phyloP scores from a whole-genome alignment of 2,329 filamentous ascomycete genomes.

The Shiraia bambusicola region DNA sequence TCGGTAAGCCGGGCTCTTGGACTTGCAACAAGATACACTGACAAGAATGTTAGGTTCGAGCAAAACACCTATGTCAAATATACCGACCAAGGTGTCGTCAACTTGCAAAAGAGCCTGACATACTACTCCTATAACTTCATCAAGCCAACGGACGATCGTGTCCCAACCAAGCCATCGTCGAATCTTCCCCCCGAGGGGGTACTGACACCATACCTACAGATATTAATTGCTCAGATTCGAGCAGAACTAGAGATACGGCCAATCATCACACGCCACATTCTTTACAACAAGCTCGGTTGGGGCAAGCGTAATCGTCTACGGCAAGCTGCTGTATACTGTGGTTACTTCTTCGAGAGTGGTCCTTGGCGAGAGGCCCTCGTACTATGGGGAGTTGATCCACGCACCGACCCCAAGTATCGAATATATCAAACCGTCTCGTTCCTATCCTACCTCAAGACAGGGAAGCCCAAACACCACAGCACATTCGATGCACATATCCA shows the following conservation, averaged over 20 bases:
- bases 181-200: constrained; percentile 54
- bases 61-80: constrained; percentile 79
- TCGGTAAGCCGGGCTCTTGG: constrained; percentile 37
- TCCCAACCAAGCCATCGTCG: constrained; percentile 62
- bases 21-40: neutral
- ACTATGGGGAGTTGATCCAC: constrained; percentile 82
- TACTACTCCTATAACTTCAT: constrained; percentile 51
- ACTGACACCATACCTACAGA: constrained; percentile 60
- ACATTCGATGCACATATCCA: constrained; percentile 30
- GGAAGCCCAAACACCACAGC: constrained; percentile 26
- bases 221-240: constrained; percentile 65
- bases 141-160: constrained; percentile 61
- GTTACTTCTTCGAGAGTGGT: constrained; percentile 89
- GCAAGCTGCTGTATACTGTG: constrained; percentile 77
- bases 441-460: constrained; percentile 35
- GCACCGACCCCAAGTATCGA: constrained; percentile 72
- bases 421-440: constrained; percentile 76
- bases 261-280: constrained; percentile 80
- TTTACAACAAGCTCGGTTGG: constrained; percentile 69
- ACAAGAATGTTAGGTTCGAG: constrained; percentile 61
- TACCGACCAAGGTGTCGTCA: constrained; percentile 44
- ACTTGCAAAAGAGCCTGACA: constrained; percentile 30
- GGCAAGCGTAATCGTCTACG: constrained; percentile 62
- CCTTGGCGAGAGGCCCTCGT: constrained; percentile 90
- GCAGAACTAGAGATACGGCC: constrained; percentile 71